phyloP scores from a whole-genome alignment of 2,329 filamentous ascomycete species.

The Mycosphaerella sp. region DNA sequence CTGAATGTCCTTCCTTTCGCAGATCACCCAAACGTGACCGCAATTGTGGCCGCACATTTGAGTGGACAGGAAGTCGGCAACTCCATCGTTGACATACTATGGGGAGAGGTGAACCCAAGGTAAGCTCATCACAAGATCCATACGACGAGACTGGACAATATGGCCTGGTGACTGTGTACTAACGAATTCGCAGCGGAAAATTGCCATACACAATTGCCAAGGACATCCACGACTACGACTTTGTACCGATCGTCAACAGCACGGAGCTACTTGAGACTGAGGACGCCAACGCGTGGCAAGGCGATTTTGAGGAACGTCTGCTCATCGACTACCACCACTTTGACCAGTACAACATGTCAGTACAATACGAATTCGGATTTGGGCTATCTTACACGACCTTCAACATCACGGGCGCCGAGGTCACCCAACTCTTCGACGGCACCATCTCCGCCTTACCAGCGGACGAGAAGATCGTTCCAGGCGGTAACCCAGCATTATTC shows the following conservation, averaged over 20 bases:
- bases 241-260: conserved; percentile 37
- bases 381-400: conserved; percentile 31
- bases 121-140: too few relatives aligned
- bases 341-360: conserved; percentile 36
- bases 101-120: conserved; percentile 28
- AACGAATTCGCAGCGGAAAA: conserved; percentile 16
- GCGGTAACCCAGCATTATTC: conserved; percentile 48
- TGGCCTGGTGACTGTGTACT: too few relatives aligned
- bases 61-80: conserved; percentile 37
- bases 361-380: conserved; percentile 31
- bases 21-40: conserved; percentile 33
- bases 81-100: conserved; percentile 41
- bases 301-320: conserved; percentile 48
- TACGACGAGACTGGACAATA: too few relatives aligned
- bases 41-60: conserved; percentile 39
- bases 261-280: conserved; percentile 32
- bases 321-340: conserved; percentile 52
- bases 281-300: conserved; percentile 41
- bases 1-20: conserved; percentile 40
- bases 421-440: conserved; percentile 7
- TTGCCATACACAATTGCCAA: conserved; percentile 31
- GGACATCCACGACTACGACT: conserved; percentile 27
- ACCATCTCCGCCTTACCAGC: conserved; percentile 18
- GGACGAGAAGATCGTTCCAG: conserved; percentile 22
- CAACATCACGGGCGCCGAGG: conserved; percentile 15